Percentiles rank a stretch among this genome's conserved stretches.
These are phyloP conservation scores for Xylariomycetidae sp. DNA, from an alignment of 2,329 filamentous ascomycete species.

Conservation along the genomic window DNA sequence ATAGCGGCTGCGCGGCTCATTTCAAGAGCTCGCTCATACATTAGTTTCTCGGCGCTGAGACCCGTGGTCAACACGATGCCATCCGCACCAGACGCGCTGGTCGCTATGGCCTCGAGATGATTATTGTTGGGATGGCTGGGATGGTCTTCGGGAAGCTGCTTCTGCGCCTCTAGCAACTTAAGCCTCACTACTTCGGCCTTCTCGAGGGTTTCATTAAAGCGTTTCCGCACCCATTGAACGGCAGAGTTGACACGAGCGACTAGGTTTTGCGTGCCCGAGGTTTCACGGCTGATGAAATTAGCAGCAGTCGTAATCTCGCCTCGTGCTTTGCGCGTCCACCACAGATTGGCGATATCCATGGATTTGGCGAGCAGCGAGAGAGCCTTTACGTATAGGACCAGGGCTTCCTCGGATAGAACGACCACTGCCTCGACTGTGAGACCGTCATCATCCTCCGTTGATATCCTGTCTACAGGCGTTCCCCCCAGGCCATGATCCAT, in stretches of 20 bases:
- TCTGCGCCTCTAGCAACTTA: constrained; percentile 82
- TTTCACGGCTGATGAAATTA: constrained; percentile 34
- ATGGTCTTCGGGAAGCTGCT: constrained; percentile 76
- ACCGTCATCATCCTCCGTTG: constrained; percentile 63
- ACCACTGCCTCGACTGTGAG: constrained; percentile 84
- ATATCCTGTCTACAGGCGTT: constrained; percentile 47
- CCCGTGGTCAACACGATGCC: constrained; percentile 82
- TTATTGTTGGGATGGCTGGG: constrained; percentile 81
- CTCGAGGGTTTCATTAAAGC: constrained; percentile 95
- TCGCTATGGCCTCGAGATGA: constrained; percentile 51
- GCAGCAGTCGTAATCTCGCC: constrained; percentile 48
- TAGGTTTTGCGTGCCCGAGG: constrained; percentile 43
- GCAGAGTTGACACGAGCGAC: constrained; percentile 80
- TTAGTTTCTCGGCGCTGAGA: constrained; percentile 90
- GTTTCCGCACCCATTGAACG: constrained; percentile 88
- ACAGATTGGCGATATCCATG: constrained; percentile 89
- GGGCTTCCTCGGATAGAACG: constrained; percentile 83
- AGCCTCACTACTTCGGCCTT: constrained; percentile 93
- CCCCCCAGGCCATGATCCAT: constrained; percentile 67
- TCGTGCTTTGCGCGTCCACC: constrained; percentile 82
- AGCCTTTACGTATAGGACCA: constrained; percentile 95
- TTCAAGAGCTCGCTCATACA: constrained; percentile 95
- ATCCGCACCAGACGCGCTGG: constrained; percentile 62
- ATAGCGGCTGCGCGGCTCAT: constrained; percentile 95
- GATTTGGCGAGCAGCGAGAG: constrained; percentile 84